Conservation (phyloP, 176 grass and related monocot species). For the Poa annua region DNA sequence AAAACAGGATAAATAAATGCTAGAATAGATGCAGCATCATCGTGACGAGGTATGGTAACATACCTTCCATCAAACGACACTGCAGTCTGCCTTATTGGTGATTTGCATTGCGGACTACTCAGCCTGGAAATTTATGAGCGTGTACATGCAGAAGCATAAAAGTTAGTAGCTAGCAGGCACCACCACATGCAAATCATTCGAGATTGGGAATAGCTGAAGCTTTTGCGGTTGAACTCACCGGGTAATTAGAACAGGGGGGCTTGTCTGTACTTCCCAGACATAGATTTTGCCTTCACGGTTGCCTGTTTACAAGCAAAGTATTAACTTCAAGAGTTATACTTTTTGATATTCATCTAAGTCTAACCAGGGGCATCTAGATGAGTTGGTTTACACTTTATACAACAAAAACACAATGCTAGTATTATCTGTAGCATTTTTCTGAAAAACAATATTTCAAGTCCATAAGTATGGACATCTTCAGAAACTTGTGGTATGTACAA, state of each 20-base stretch:
- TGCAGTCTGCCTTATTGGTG: conserved; percentile 83
- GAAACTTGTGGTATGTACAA: conserved; percentile 7
- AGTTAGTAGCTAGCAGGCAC: neutral
- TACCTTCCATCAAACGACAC: conserved; percentile 90
- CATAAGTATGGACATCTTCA: neutral
- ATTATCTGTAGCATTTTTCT: neutral
- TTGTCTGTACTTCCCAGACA: conserved; percentile 90
- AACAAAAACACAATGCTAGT: neutral
- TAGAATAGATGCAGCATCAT: conserved; percentile 14
- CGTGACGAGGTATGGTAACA: neutral
- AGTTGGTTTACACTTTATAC: conserved; percentile 14
- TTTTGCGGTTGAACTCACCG: conserved; percentile 41
- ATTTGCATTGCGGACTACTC: conserved; percentile 67
- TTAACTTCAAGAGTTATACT: neutral
- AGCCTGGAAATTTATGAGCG: conserved; percentile 49
- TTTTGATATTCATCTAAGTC: neutral
- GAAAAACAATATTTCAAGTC: neutral
- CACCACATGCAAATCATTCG: neutral
- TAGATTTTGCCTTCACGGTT: conserved; percentile 92
- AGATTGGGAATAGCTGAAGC: neutral
- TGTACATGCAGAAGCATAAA: neutral
- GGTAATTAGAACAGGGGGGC: conserved; percentile 67
- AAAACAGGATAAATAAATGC: neutral
- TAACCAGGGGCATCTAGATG: conserved; percentile 6
- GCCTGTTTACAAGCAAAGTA: conserved; percentile 48